Percentiles rank a stretch among this genome's conserved stretches.
Conservation (phyloP, 495 filamentous ascomycete genomes). For the Chlorociboria aeruginascens region DNA sequence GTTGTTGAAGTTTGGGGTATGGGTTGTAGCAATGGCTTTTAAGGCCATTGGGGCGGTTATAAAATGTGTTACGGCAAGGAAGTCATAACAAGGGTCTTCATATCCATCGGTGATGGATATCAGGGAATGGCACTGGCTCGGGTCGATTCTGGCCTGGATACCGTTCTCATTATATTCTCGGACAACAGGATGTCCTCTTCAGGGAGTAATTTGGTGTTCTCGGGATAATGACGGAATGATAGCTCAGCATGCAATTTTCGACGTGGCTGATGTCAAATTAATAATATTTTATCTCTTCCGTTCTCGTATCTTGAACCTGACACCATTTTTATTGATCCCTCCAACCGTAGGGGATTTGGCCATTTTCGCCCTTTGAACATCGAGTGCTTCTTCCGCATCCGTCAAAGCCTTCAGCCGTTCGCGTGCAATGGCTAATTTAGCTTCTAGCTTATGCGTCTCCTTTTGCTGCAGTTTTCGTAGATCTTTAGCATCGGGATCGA, state of each 20-base stretch:
- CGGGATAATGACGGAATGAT: background rate
- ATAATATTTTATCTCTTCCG: conserved; percentile 52
- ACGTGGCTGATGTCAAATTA: conserved; percentile 17
- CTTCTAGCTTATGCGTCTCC: conserved; percentile 20
- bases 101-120: background rate
- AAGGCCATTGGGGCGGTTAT: conserved; percentile 12
- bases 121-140: background rate
- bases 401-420: conserved; percentile 59
- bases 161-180: conserved; percentile 5
- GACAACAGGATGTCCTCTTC: background rate
- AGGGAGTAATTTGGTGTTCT: background rate
- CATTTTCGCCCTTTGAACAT: conserved; percentile 68
- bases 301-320: conserved; percentile 73
- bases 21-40: conserved; percentile 10
- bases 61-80: conserved; percentile 10
- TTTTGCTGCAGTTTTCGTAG: conserved; percentile 10
- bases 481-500: background rate
- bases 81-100: background rate
- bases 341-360: conserved; percentile 58
- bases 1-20: conserved; percentile 18
- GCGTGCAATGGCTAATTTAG: conserved; percentile 49
- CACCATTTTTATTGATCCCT: conserved; percentile 67
- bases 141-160: background rate
- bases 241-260: conserved; percentile 16
- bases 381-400: conserved; percentile 64